Evolutionary conservation across 202 grass and related monocot genomes (phyloP).

Genomic region (Carex sylvatica): DNA sequence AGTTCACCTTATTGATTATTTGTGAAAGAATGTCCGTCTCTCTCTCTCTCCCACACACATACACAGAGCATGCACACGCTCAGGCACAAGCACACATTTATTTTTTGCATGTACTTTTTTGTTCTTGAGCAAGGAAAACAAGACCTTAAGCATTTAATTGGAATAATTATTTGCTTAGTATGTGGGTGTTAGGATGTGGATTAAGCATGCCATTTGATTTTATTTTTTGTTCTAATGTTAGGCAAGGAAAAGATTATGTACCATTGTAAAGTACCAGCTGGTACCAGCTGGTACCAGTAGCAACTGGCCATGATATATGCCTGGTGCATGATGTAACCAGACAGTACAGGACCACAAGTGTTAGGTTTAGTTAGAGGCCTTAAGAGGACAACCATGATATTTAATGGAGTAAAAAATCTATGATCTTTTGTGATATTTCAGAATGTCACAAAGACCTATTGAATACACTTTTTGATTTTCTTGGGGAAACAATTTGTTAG

Average conservation of each 20-base stretch:
- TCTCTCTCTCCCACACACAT: neutral
- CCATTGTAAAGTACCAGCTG: neutral
- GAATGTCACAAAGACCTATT: neutral
- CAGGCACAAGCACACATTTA: neutral
- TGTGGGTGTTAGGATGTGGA: neutral
- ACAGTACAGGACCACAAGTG: neutral
- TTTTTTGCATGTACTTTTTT: neutral
- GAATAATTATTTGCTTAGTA: neutral
- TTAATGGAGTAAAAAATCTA: neutral
- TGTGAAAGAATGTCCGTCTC: neutral
- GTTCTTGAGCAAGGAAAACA: neutral
- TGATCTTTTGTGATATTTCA: neutral
- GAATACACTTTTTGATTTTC: neutral
- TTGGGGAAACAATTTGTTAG: neutral
- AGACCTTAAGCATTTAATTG: neutral
- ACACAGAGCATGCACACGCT: neutral
- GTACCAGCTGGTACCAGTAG: neutral
- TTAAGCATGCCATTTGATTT: neutral
- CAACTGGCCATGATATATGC: neutral
- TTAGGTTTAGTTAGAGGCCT: neutral
- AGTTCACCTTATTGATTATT: neutral
- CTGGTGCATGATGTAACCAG: neutral
- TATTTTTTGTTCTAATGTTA: neutral
- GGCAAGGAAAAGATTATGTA: neutral
- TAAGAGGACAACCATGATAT: neutral